These are phyloP conservation scores for Arachnomyces sp. DNA, from an alignment of 2,329 filamentous ascomycete genomes.

Conservation along the genomic window DNA sequence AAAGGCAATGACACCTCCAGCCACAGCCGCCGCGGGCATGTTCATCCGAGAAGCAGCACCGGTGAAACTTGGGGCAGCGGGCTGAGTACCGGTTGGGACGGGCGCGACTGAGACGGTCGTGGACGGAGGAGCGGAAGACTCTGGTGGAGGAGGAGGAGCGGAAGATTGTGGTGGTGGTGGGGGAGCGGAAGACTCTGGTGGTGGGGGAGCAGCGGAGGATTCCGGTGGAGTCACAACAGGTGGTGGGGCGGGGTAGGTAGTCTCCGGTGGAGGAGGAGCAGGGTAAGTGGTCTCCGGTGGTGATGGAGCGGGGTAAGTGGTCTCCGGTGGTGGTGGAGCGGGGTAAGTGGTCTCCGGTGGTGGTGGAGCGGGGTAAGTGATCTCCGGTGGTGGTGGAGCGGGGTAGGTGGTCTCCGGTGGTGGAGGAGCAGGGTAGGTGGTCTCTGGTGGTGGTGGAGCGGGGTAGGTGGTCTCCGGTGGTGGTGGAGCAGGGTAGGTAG, in stretches of 20 bases:
- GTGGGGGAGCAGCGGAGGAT: constrained; percentile 23
- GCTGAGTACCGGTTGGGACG: constrained; percentile 6
- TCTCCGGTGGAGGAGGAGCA: constrained; percentile 5
- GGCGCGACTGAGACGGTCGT: background rate
- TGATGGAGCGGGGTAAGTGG: constrained; percentile 6
- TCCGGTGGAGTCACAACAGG: background rate
- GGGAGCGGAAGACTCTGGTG: constrained; percentile 38
- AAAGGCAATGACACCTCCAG: constrained; percentile 9
- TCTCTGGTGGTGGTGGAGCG: background rate
- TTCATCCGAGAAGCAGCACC: constrained; percentile 8
- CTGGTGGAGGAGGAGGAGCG: constrained; percentile 11
- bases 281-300: constrained; percentile 3
- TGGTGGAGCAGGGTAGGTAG: no score
- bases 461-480: background rate
- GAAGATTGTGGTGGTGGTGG: constrained; percentile 22
- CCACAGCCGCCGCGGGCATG: constrained; percentile 5
- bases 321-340: constrained; percentile 6
- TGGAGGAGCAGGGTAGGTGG: background rate
- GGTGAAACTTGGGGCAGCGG: constrained; percentile 7
- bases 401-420: background rate
- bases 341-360: background rate
- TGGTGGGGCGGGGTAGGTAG: background rate
- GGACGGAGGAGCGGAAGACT: background rate
- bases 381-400: constrained; percentile 3
- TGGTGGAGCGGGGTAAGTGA: no score